Evolutionary conservation across 768 basidiomycete species (phyloP), one percentile per base, ranked within the genome.

Genomic region (Tulasnella calospora): DNA sequence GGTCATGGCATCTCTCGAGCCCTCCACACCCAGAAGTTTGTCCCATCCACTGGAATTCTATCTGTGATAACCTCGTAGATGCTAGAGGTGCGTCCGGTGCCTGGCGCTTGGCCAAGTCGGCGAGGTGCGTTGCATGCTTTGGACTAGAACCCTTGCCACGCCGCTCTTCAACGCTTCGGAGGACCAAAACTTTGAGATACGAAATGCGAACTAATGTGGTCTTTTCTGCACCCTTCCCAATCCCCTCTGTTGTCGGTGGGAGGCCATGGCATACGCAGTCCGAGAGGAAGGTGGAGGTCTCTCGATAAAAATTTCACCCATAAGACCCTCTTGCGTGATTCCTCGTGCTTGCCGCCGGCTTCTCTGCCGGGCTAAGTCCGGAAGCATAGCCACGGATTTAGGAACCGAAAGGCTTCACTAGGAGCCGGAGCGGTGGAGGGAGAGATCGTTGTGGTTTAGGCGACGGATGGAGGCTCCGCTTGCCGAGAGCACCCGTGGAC

Each of bases 401-500:
- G 23, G 57, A 13, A 12, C 57, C 19, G 21, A n/a, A 21, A 55
- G 51, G 9, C 17, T 55, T 6, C 5, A 30, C 23, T 61, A 17
- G n/a, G 30, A 61, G 57, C 57, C 57, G 57, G 30, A 23, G 27
- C 30, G 57, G 57, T 61, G 57, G 57, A 61, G 57, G 57, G 57
- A 61, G 57, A 61, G 57, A 13, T 61, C 23, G 57, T 61, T n/a
- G 57, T 61, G 57, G 57, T 61, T n/a, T 61, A 61, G n/a, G 57
- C 23, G 57, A n/a, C 57, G n/a, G 57, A n/a, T 23, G 57, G 57
- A n/a, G 8, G 27, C 6, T n/a, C 10, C 2, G 12, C 6, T 61
- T 61, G 57, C 57, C 57, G 57, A 61, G 30, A 23, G 57, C 51
- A 61, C 12, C 57, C 57, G 57, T 8, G 30, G n/a, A 30, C 23